Evolutionary conservation across 1,139 yeast species (phyloP).

Genomic region (Saccharomyces hybrid): DNA sequence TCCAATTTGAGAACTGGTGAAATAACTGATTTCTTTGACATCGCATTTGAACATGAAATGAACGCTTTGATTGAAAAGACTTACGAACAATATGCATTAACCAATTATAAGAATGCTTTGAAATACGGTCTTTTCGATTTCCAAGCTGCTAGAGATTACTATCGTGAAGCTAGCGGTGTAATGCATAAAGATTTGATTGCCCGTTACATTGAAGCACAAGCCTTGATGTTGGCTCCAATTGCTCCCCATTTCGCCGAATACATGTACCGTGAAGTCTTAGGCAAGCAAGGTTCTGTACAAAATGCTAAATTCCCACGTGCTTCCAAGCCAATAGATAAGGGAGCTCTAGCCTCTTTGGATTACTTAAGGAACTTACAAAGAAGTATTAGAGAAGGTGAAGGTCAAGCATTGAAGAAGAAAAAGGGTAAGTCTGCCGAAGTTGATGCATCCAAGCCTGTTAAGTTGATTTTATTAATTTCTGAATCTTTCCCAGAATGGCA

Average conservation of each 20-base stretch:
- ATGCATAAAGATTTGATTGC: slow-evolving; percentile 82
- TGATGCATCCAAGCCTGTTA: slow-evolving; percentile 65
- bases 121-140: slow-evolving; percentile 88
- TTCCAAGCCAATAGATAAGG: slow-evolving; percentile 52
- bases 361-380: slow-evolving; percentile 75
- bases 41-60: slow-evolving; percentile 91
- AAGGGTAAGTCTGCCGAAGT: slow-evolving; percentile 75
- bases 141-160: slow-evolving; percentile 92
- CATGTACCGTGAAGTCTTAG: slow-evolving; percentile 75
- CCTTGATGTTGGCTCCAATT: slow-evolving; percentile 76
- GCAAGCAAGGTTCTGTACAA: slow-evolving; percentile 56
- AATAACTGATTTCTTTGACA: slow-evolving; percentile 62
- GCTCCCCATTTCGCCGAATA: slow-evolving; percentile 96
- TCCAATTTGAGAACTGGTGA: slow-evolving; percentile 62
- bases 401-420: slow-evolving; percentile 79
- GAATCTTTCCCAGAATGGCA: slow-evolving; percentile 96
- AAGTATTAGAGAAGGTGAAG: slow-evolving; percentile 88
- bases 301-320: slow-evolving; percentile 72
- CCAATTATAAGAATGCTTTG: slow-evolving; percentile 82
- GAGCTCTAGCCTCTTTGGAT: slow-evolving; percentile 57
- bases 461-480: slow-evolving; percentile 64
- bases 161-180: slow-evolving; percentile 65
- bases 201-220: slow-evolving; percentile 79
- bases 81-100: slow-evolving; percentile 56
- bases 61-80: slow-evolving; percentile 70